Evolutionary conservation across 129 eudicot genomes (phyloP), one percentile per base, ranked within the genome.

Genomic region (Centrapalus pauciflorus): DNA sequence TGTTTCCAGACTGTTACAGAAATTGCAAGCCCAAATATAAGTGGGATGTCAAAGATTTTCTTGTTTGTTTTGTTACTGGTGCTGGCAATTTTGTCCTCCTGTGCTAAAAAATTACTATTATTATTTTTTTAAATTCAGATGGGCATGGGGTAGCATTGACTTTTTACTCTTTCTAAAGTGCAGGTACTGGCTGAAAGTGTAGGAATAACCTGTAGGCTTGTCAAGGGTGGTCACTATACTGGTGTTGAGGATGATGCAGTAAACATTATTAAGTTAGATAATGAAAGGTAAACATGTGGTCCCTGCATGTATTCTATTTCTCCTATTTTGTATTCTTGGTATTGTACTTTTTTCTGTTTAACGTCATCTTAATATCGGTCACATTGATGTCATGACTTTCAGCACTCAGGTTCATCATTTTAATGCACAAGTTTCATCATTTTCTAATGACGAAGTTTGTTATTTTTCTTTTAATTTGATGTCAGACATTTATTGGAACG

Each of bases 221-320:
- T 93, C 29, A 93, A 79, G 78, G 99, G 99, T 62, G 86, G 95
- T 73, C 99, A 86, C 77, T 93, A 93, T 79, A 86, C 95, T 74
- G 99, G 99, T 43, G 84, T 78, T 62, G 99, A 93, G 67, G 96
- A 89, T 74, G 99, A 88, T 76, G 99, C 96, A 41, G 82, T 93
- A 76, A 93, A 81, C 85, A 82, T 89, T 49, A 71, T 93, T 64
- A 93, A 84, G 79, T 77, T 89, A 75, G 80, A 79, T 46, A 74
- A 89, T 82, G 99, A 81, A 60, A 80, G 98, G 98, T 88, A 78
- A n/a, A 58, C 24, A 21, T 27, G 59, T 25, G 46, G 57, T 21
- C 66, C 19, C 64, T 64, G 10, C 33, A 23, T 63, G 50, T 60
- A 13, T 28, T 21, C 34, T 49, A 9, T 62, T 5, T 25, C 20